These are phyloP conservation scores for Jamesozyma spencerorum DNA, from an alignment of 805 yeast species.

Conservation along the genomic window DNA sequence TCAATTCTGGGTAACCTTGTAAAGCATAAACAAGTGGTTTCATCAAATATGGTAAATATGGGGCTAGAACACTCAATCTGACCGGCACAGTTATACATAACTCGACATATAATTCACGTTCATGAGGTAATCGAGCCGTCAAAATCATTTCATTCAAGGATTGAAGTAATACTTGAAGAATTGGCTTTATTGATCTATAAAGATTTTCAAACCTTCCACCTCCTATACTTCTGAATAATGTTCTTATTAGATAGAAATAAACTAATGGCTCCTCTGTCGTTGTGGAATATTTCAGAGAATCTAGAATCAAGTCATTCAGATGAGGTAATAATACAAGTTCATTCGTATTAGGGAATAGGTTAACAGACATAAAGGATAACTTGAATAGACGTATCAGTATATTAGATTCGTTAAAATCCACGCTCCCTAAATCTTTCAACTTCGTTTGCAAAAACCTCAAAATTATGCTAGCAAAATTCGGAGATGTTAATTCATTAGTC, in stretches of 20 bases:
- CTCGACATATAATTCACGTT: conserved; percentile 89
- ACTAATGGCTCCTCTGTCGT: conserved; percentile 85
- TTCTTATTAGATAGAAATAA: conserved; percentile 79
- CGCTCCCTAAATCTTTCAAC: conserved; percentile 69
- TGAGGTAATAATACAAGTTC: conserved; percentile 86
- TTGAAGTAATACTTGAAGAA: conserved; percentile 77
- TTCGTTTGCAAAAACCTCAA: conserved; percentile 67
- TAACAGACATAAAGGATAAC: conserved; percentile 91
- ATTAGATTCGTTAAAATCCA: conserved; percentile 66
- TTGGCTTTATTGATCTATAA: conserved; percentile 87
- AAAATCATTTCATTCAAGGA: conserved; percentile 74
- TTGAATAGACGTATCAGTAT: conserved; percentile 81
- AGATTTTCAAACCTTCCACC: conserved; percentile 93
- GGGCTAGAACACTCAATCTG: conserved; percentile 83
- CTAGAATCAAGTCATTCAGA: conserved; percentile 69
- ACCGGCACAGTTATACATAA: conserved; percentile 94
- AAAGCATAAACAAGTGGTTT: conserved; percentile 86
- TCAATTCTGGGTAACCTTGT: conserved; percentile 82
- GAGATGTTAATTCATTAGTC: conserved; percentile 89
- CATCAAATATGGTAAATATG: conserved; percentile 81
- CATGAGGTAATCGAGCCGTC: conserved; percentile 80
- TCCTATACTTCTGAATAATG: conserved; percentile 86
- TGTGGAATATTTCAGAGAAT: conserved; percentile 70
- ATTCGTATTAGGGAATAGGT: conserved; percentile 76
- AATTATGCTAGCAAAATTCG: conserved; percentile 80